Conservation (phyloP, 2,329 filamentous ascomycete genomes). For the Pyrenochaeta sp. region DNA sequence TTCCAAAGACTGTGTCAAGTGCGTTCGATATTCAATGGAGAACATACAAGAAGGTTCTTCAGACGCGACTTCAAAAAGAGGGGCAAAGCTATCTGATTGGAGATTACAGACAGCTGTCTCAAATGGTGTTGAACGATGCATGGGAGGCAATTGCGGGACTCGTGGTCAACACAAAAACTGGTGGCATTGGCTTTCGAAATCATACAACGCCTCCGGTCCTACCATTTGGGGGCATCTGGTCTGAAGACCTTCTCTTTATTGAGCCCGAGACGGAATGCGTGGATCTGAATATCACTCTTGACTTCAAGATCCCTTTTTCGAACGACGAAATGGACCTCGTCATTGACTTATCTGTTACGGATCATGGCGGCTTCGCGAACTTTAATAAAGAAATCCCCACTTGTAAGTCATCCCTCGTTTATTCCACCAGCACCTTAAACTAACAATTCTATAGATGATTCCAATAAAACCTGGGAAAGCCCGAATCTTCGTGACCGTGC, state of each 20-base stretch:
- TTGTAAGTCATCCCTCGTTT: constrained; percentile 3
- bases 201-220: constrained; percentile 50
- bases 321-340: constrained; percentile 25
- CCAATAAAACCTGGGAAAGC: constrained; percentile 43
- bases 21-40: constrained; percentile 55
- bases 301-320: constrained; percentile 44
- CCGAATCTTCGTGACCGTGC: constrained; percentile 51
- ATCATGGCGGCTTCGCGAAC: constrained; percentile 55
- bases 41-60: constrained; percentile 23
- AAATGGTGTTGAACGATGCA: constrained; percentile 44
- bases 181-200: constrained; percentile 57
- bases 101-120: constrained; percentile 38
- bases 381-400: constrained; percentile 45
- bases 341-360: constrained; percentile 45
- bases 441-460: constrained; percentile 21
- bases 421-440: not conserved
- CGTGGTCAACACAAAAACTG: constrained; percentile 51
- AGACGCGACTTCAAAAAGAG: constrained; percentile 30
- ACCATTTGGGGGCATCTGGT: constrained; percentile 51
- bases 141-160: constrained; percentile 52
- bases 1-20: constrained; percentile 48
- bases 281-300: constrained; percentile 53
- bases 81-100: constrained; percentile 41
- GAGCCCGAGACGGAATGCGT: constrained; percentile 56
- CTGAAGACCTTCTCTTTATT: constrained; percentile 58